phyloP scores from a whole-genome alignment of 1,139 yeast genomes.

The Starmera stellimalicola region DNA sequence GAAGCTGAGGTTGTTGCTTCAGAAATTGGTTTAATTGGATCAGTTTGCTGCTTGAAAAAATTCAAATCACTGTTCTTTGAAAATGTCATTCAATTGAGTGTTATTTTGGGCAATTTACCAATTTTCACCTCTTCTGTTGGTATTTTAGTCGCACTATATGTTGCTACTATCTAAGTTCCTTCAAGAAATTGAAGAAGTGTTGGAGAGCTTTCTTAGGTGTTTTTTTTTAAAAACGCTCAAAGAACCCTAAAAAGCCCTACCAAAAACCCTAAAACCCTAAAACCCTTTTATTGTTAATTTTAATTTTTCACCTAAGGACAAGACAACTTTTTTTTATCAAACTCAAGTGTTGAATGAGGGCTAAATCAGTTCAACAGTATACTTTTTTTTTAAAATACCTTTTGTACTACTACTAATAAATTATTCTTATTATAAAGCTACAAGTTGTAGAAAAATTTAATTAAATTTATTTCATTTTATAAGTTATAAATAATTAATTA shows the following conservation, averaged over 20 bases:
- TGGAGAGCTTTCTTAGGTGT: too few species aligned
- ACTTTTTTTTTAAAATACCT: too few species aligned
- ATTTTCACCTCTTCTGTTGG: conserved; percentile 21
- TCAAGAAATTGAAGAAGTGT: too few species aligned
- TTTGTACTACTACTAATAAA: too few species aligned
- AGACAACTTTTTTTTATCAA: not conserved
- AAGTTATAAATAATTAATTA: too few species aligned
- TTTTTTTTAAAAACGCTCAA: not conserved
- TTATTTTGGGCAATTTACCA: conserved; percentile 25
- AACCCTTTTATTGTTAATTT: not conserved
- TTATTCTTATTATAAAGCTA: too few species aligned
- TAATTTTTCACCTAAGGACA: not conserved
- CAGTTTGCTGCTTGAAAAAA: conserved; percentile 9
- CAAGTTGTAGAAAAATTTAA: too few species aligned
- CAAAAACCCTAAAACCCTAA: too few species aligned
- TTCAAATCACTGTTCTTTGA: conserved; percentile 16
- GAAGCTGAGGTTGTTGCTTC: conserved; percentile 21
- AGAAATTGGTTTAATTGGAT: conserved; percentile 14
- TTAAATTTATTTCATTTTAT: too few species aligned
- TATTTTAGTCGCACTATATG: conserved; percentile 24
- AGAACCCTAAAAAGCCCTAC: too few species aligned
- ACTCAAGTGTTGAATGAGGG: not conserved
- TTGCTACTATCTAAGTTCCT: conserved; percentile 18
- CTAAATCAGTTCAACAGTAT: too few species aligned
- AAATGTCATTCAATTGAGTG: conserved; percentile 16